These are phyloP conservation scores for Curvularia spicifera DNA, from an alignment of 2,329 filamentous ascomycete genomes.

Conservation along the genomic window DNA sequence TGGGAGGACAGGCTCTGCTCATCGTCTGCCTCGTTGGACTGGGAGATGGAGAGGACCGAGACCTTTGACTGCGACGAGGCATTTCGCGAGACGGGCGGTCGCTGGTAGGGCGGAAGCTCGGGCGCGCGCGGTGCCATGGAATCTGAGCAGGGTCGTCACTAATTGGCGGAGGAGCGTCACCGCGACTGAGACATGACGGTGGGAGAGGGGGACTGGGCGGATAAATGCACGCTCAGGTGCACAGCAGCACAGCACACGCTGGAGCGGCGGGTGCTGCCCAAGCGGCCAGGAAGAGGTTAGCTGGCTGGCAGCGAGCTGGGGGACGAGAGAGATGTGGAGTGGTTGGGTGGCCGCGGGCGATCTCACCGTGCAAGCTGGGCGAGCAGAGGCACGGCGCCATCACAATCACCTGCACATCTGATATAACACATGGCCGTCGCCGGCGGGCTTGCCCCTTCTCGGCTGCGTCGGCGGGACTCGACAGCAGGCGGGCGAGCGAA, in stretches of 20 bases:
- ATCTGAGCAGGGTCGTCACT: slow-evolving; percentile 23
- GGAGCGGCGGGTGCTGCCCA: slow-evolving; percentile 3
- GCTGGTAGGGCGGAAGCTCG: slow-evolving; percentile 24
- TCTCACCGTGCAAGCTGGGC: slow-evolving; percentile 18
- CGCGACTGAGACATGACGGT: slow-evolving; percentile 21
- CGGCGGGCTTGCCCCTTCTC: not conserved
- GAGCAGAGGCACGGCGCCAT: slow-evolving; percentile 20
- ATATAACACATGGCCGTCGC: slow-evolving; percentile 9
- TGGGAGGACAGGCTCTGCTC: slow-evolving; percentile 49
- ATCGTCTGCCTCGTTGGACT: slow-evolving; percentile 54
- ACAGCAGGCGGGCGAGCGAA: not conserved
- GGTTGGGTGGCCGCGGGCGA: slow-evolving; percentile 17
- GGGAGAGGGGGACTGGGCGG: slow-evolving; percentile 1
- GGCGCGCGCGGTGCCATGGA: slow-evolving; percentile 43
- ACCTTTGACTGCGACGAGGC: slow-evolving; percentile 44
- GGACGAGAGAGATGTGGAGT: slow-evolving; percentile 14
- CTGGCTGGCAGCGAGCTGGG: slow-evolving; percentile 10
- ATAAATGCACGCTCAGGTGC: slow-evolving; percentile 7
- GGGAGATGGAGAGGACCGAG: slow-evolving; percentile 44
- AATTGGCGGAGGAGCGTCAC: slow-evolving; percentile 40
- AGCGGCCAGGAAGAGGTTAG: slow-evolving; percentile 6
- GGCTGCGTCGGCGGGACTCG: not conserved
- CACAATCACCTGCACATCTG: slow-evolving; percentile 28
- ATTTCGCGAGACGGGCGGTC: slow-evolving; percentile 39
- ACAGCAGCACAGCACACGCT: not conserved